Evolutionary conservation across 805 yeast species (phyloP).

Genomic region (Teunomyces stri): DNA sequence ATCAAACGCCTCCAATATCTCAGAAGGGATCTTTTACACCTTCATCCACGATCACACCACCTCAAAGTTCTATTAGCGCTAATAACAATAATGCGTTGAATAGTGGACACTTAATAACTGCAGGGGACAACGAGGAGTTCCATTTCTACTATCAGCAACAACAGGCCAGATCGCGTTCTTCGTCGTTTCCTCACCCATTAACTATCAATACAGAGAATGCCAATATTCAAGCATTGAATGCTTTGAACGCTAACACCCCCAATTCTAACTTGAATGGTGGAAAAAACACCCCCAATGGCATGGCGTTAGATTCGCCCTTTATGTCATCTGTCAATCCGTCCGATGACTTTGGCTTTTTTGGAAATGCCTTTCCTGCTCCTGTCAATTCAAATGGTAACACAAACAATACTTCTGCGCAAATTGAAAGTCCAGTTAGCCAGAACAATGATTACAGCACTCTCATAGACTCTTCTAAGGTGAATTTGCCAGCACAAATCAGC

Average conservation of each 20-base stretch:
- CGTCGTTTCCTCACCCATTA: conserved; percentile 32
- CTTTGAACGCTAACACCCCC: conserved; percentile 17
- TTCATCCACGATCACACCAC: conserved; percentile 11
- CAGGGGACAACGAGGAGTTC: conserved; percentile 33
- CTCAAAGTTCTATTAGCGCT: conserved; percentile 5
- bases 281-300: conserved; percentile 5
- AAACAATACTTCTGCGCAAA: conserved; percentile 8
- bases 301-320: conserved; percentile 40
- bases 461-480: conserved; percentile 16
- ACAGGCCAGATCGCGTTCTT: conserved; percentile 20
- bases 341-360: conserved; percentile 35
- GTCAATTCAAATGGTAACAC: conserved; percentile 4
- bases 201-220: conserved; percentile 39
- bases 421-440: conserved; percentile 15
- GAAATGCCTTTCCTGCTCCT: conserved; percentile 13
- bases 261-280: background rate
- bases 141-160: conserved; percentile 16
- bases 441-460: conserved; percentile 10
- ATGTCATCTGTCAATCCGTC: conserved; percentile 37
- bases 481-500: conserved; percentile 31
- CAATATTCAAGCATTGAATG: conserved; percentile 23
- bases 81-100: conserved; percentile 8
- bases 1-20: conserved; percentile 39
- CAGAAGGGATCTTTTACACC: conserved; percentile 29
- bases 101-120: conserved; percentile 3